Evolutionary conservation across 306 rosid genomes (phyloP).

Genomic region (Gynostemma pentaphyllum): DNA sequence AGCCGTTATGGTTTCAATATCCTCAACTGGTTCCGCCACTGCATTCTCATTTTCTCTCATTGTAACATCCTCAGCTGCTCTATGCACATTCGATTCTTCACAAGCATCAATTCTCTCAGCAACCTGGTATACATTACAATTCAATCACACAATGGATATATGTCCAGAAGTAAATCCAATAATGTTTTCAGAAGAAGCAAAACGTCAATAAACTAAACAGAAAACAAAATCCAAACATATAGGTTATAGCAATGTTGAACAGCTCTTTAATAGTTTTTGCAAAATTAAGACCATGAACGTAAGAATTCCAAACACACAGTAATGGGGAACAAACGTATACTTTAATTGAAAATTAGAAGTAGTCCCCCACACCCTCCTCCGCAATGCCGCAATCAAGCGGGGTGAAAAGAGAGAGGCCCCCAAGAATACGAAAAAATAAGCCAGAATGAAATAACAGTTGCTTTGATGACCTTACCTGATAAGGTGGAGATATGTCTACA

Average conservation of each 20-base stretch:
- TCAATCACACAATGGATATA: not conserved
- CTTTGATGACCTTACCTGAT: not conserved
- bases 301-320: not conserved
- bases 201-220: not conserved
- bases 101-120: slow-evolving; percentile 32
- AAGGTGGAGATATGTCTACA: slow-evolving; percentile 1
- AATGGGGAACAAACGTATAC: not conserved
- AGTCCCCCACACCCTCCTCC: too few relatives aligned
- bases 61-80: slow-evolving; percentile 17
- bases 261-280: not conserved
- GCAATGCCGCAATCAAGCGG: too few relatives aligned
- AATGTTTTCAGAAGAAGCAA: not conserved
- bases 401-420: not conserved
- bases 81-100: slow-evolving; percentile 27
- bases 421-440: not conserved
- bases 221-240: not conserved
- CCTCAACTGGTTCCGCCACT: slow-evolving; percentile 3
- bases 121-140: slow-evolving; percentile 19
- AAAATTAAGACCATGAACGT: not conserved
- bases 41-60: slow-evolving; percentile 12
- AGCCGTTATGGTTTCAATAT: not conserved
- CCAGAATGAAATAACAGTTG: not conserved
- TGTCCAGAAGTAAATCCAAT: not conserved
- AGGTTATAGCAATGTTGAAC: too few relatives aligned
- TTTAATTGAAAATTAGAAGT: not conserved